Evolutionary conservation across 2,329 filamentous ascomycete genomes (phyloP).

Genomic region (Hysterium pulicare): DNA sequence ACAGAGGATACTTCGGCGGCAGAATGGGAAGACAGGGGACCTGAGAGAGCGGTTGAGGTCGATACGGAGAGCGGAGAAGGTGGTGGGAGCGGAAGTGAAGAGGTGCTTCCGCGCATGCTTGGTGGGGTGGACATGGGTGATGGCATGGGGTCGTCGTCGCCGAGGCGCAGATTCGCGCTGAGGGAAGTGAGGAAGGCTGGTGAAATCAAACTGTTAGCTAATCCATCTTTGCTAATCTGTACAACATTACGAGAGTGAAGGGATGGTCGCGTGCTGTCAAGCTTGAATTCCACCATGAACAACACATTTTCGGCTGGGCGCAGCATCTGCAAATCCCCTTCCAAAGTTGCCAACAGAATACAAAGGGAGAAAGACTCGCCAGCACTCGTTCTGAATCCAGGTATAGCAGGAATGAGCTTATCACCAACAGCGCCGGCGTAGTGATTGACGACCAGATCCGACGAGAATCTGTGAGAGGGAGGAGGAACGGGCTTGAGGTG

Average conservation of each 20-base stretch:
- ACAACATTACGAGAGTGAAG: too few species aligned
- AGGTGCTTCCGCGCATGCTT: slow-evolving; percentile 42
- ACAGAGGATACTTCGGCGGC: slow-evolving; percentile 38
- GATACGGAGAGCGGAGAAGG: slow-evolving; percentile 42
- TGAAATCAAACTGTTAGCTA: slow-evolving; percentile 3
- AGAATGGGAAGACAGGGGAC: slow-evolving; percentile 31
- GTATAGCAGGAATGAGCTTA: slow-evolving; percentile 37
- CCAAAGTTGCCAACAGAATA: too few species aligned
- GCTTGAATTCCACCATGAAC: too few species aligned
- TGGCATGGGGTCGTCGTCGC: slow-evolving; percentile 49
- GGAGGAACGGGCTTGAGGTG: slow-evolving; percentile 21
- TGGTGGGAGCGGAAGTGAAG: slow-evolving; percentile 55
- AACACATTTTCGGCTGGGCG: too few species aligned
- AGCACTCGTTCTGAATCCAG: slow-evolving; percentile 37
- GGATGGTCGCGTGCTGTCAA: too few species aligned
- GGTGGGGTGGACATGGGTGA: slow-evolving; percentile 65
- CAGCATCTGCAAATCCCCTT: too few species aligned
- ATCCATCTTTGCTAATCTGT: too few species aligned
- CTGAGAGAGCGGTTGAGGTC: slow-evolving; percentile 40
- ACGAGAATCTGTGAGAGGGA: slow-evolving; percentile 27
- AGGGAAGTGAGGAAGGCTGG: slow-evolving; percentile 81
- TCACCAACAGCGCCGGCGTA: slow-evolving; percentile 25
- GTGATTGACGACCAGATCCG: slow-evolving; percentile 30
- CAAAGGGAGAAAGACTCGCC: slow-evolving; percentile 24
- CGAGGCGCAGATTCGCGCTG: slow-evolving; percentile 72